Evolutionary conservation across 2,329 filamentous ascomycete species (phyloP), one percentile per base, ranked within the genome.

Genomic region (Dactylellina drechsleri): DNA sequence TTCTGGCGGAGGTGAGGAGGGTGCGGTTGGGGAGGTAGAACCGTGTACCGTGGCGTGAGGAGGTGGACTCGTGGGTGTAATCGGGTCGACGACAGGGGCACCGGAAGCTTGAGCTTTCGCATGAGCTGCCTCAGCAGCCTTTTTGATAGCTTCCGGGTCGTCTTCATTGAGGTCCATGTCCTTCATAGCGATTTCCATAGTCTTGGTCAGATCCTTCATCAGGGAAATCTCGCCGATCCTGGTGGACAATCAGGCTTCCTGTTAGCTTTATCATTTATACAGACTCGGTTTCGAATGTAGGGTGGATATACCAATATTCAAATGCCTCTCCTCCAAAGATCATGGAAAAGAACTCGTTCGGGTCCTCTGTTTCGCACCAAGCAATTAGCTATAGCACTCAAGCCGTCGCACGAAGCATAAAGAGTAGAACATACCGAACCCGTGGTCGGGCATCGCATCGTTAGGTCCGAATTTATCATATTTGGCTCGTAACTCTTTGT

Each of bases 401-500:
- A 36, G 41, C 18, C 20, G 31, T 10, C 41, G n/a, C 26, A 13
- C 15, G 47, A 23, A 20, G 31, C 1, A 41, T 16, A 36, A 13
- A 8, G 12, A 16, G 77, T 84, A 16, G 2, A 43, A 31, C 76
- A 13, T 76, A 79, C 92, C 92, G 82, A 99, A 99, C 77, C 95
- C 95, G 80, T 92, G 91, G 79, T 90, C 89, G 0, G 95, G 95
- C 81, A 94, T 92, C 4, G 95, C 93, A 78, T 92, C 89, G 80
- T 99, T 95, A 84, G 98, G 98, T 82, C 95, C 95, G 85, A 90
- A 94, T 83, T 97, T 96, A 84, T 99, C 95, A 85, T 99, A 99
- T 80, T 92, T 90, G 80, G 91, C 92, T 80, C 95, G 90, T 77
- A 98, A 87, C 73, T 96, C 91, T 78, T 89, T 86, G 81, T 97